Evolutionary conservation across 1,284 basidiomycete genomes (phyloP).

Genomic region (Trametes pubescens): DNA sequence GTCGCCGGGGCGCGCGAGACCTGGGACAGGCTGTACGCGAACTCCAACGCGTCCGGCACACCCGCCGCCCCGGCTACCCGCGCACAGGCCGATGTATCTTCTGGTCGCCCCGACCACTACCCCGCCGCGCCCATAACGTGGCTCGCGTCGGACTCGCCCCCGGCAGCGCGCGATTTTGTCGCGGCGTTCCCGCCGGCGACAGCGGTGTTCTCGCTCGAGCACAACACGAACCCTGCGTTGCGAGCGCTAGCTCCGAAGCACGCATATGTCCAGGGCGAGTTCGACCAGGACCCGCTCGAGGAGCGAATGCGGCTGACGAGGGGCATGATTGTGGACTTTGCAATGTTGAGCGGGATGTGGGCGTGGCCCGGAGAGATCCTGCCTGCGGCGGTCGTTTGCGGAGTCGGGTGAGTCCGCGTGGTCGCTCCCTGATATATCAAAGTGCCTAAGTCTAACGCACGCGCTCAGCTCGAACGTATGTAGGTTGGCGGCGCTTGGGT

Average conservation of each 20-base stretch:
- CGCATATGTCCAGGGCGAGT: constrained; percentile 64
- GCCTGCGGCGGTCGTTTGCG: constrained; percentile 64
- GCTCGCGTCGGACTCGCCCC: constrained; percentile 67
- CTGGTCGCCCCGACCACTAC: constrained; percentile 32
- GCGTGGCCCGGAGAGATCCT: constrained; percentile 50
- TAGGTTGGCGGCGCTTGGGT: constrained; percentile 61
- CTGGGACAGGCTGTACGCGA: constrained; percentile 52
- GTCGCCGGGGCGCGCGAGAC: constrained; percentile 51
- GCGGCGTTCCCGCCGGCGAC: constrained; percentile 48
- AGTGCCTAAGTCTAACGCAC: neutral
- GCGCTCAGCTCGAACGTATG: constrained; percentile 65
- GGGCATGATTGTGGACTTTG: constrained; percentile 74
- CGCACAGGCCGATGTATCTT: constrained; percentile 15
- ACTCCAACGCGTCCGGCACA: constrained; percentile 31
- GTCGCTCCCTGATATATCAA: neutral
- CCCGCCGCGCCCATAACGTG: constrained; percentile 51
- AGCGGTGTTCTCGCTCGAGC: constrained; percentile 54
- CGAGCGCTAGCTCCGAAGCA: constrained; percentile 57
- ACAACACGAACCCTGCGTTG: constrained; percentile 52
- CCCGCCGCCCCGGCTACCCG: constrained; percentile 4
- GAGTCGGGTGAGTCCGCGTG: constrained; percentile 55
- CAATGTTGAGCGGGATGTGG: constrained; percentile 69
- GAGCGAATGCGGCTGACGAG: constrained; percentile 58
- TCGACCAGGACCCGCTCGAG: constrained; percentile 49
- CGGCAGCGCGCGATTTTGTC: constrained; percentile 52